A percentile compares a stretch with the other conserved stretches of the same genome.
phyloP scores from a whole-genome alignment of 805 yeast species.

The Clavispora carvajalis region DNA sequence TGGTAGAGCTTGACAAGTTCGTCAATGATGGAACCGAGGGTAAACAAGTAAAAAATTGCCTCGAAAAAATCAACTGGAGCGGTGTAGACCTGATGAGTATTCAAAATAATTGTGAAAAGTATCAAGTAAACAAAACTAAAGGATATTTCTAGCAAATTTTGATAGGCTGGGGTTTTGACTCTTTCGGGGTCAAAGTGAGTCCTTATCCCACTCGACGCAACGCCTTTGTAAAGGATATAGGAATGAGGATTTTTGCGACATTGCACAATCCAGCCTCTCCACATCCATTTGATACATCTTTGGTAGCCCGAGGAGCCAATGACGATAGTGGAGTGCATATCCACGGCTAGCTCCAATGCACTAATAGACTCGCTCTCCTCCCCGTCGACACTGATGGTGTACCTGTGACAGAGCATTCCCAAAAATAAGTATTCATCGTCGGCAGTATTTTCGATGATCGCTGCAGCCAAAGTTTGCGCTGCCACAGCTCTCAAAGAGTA shows the following conservation, averaged over 20 bases:
- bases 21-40: slow-evolving; percentile 61
- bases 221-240: slow-evolving; percentile 59
- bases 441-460: slow-evolving; percentile 56
- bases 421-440: slow-evolving; percentile 63
- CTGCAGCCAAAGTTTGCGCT: slow-evolving; percentile 70
- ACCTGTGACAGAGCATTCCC: slow-evolving; percentile 73
- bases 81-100: slow-evolving; percentile 43
- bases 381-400: slow-evolving; percentile 58
- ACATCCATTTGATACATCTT: slow-evolving; percentile 80
- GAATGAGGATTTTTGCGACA: slow-evolving; percentile 62
- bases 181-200: slow-evolving; percentile 78
- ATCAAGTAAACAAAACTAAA: slow-evolving; percentile 60
- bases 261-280: slow-evolving; percentile 93
- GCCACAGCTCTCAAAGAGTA: slow-evolving; percentile 56
- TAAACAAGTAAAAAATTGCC: slow-evolving; percentile 54
- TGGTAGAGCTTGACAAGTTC: slow-evolving; percentile 69
- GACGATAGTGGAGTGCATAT: slow-evolving; percentile 71
- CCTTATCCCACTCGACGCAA: slow-evolving; percentile 47
- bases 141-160: slow-evolving; percentile 63
- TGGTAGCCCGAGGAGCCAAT: slow-evolving; percentile 81
- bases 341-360: slow-evolving; percentile 82
- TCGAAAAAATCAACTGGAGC: slow-evolving; percentile 43
- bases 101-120: slow-evolving; percentile 60
- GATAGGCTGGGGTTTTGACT: slow-evolving; percentile 80
- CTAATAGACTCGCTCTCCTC: slow-evolving; percentile 59